Evolutionary conservation across 805 yeast species (phyloP).

Genomic region (Pichia ethanolica): DNA sequence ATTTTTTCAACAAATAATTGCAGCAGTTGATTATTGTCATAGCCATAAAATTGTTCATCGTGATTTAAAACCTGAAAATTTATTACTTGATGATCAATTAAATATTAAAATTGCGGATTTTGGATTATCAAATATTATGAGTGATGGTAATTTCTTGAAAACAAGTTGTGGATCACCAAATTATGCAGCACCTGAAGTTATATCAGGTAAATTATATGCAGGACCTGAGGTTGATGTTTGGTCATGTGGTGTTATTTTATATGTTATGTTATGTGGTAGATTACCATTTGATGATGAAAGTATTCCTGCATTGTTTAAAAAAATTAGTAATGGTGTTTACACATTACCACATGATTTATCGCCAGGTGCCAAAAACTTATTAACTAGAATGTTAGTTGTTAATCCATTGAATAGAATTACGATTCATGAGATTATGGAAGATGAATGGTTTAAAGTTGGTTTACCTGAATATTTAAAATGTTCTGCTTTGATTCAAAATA

Average conservation of each 20-base stretch:
- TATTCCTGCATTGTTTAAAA: slow-evolving; percentile 88
- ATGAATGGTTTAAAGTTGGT: slow-evolving; percentile 84
- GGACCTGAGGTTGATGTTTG: slow-evolving; percentile 98
- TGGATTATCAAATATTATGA: slow-evolving; percentile 92
- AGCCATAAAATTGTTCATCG: slow-evolving; percentile 94
- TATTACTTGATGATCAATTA: slow-evolving; percentile 78
- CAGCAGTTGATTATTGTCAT: slow-evolving; percentile 95
- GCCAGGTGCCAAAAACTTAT: slow-evolving; percentile 72
- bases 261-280: slow-evolving; percentile 93
- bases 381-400: slow-evolving; percentile 88
- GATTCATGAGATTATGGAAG: slow-evolving; percentile 85
- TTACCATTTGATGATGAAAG: slow-evolving; percentile 95
- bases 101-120: slow-evolving; percentile 96
- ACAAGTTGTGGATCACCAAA: slow-evolving; percentile 96
- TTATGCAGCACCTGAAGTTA: slow-evolving; percentile 97
- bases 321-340: slow-evolving; percentile 88
- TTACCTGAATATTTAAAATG: slow-evolving; percentile 76
- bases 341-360: slow-evolving; percentile 82
- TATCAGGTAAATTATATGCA: slow-evolving; percentile 88
- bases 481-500: slow-evolving; percentile 34
- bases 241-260: slow-evolving; percentile 93
- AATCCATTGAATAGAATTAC: slow-evolving; percentile 92
- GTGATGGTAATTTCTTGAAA: slow-evolving; percentile 91
- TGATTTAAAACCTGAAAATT: slow-evolving; percentile 92
- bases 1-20: slow-evolving; percentile 92